Evolutionary conservation across 495 filamentous ascomycete species (phyloP), one percentile per base, ranked within the genome.

Genomic region (Bryoglossum gracile): DNA sequence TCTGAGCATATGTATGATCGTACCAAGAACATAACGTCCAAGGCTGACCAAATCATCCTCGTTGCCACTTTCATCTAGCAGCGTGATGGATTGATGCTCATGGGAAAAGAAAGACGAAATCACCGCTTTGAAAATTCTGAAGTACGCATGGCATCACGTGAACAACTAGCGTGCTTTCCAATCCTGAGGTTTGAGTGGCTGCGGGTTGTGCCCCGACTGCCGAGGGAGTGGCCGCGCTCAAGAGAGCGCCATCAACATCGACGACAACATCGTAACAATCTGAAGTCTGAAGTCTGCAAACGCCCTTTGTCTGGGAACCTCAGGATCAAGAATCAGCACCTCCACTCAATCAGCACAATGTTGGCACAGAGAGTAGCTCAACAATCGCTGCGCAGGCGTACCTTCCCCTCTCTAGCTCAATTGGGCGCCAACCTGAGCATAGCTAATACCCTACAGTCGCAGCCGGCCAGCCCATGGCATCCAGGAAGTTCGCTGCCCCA

Each of bases 371-470:
- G 82, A 71, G 66, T 79, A 63, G 72, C 73, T 42, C 73, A 85
- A 61, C 78, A 79, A 62, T 78, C 80, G 62, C 67, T 83, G 67
- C 78, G 81, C 71, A 76, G 81, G 71, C 68, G 83, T 86, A 83
- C 48, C 76, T 72, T 8, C 25, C 17, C 35, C 14, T 17, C n/a
- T 33, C 72, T 72, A 57, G 57, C 68, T 65, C 62, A 61, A 66
- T 36, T 54, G 49, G 43, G 23, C 74, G 63, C 71, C 8, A 45
- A 74, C 65, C 73, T 13, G 26, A 43, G 72, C 60, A 56, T 17
- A 57, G 54, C 49, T 51, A 53, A 54, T 34, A 34, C 11, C 22
- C 5, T 47, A 24, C 48, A 60, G 57, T 60, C 26, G 56, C 47
- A 43, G 48, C 42, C 38, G 46, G 50, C 53, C 35, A 48, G 30